These are phyloP conservation scores for Moricandia arvensis DNA, from an alignment of 345 rosid genomes.

Conservation along the genomic window DNA sequence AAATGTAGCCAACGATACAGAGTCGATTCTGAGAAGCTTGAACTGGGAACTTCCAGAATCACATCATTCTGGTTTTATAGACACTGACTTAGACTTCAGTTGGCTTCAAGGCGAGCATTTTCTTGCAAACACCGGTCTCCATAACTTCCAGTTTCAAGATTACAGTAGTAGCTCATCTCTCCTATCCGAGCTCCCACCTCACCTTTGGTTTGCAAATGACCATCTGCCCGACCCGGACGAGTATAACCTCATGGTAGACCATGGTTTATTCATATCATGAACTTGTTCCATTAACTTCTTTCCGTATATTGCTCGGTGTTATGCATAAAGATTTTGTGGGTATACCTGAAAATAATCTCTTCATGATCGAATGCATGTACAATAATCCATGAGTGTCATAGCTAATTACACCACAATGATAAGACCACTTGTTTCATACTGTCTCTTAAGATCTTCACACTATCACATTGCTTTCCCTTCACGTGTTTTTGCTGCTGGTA, in stretches of 20 bases:
- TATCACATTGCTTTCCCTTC: constrained; percentile 8
- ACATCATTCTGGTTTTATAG: constrained; percentile 29
- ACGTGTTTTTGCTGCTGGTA: constrained; percentile 4
- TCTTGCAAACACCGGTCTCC: constrained; percentile 50
- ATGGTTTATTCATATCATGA: constrained; percentile 66
- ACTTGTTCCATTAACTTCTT: constrained; percentile 37
- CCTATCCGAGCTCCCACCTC: constrained; percentile 50
- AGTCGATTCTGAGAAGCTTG: constrained; percentile 38
- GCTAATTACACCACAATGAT: constrained; percentile 15
- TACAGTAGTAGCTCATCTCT: constrained; percentile 33
- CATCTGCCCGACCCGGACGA: constrained; percentile 57
- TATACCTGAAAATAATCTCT: constrained; percentile 37
- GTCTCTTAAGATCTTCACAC: constrained; percentile 8
- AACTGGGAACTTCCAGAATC: constrained; percentile 46
- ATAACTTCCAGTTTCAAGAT: constrained; percentile 44
- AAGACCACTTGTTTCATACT: constrained; percentile 19
- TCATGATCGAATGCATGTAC: constrained; percentile 31
- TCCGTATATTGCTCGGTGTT: constrained; percentile 31
- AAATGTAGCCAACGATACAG: constrained; percentile 40
- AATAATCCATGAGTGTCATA: constrained; percentile 25
- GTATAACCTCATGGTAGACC: constrained; percentile 48
- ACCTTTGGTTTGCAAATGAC: constrained; percentile 63
- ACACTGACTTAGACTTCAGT: constrained; percentile 49
- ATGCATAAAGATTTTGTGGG: constrained; percentile 39
- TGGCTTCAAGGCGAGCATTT: constrained; percentile 55